Evolutionary conservation across 192 early-diverging fungal genomes (phyloP).

Genomic region (Entomortierella lignicola): DNA sequence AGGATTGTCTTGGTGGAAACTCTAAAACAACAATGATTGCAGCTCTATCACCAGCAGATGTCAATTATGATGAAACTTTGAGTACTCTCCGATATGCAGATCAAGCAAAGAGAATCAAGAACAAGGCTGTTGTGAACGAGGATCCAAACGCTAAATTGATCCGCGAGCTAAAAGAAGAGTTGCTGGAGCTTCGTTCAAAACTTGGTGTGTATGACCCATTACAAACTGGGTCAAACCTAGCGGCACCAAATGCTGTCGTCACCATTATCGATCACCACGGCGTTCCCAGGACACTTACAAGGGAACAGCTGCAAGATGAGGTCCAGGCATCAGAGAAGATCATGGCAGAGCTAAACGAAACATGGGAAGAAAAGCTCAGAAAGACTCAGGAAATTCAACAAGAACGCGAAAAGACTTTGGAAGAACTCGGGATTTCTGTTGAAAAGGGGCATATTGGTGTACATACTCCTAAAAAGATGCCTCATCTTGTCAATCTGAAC

Average conservation of each 20-base stretch:
- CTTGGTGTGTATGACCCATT: conserved; percentile 61
- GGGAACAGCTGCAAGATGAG: conserved; percentile 78
- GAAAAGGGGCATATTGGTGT: conserved; percentile 80
- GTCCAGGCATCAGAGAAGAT: conserved; percentile 88
- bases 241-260: conserved; percentile 43
- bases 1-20: conserved; percentile 87
- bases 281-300: conserved; percentile 57
- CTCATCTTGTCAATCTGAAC: conserved; percentile 91
- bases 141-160: conserved; percentile 85
- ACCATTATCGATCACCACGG: conserved; percentile 59
- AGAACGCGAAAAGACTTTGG: conserved; percentile 77
- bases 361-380: conserved; percentile 85
- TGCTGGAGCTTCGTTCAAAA: conserved; percentile 71
- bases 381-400: conserved; percentile 78
- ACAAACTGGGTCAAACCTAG: conserved; percentile 27
- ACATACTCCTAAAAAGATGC: conserved; percentile 79
- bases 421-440: conserved; percentile 82
- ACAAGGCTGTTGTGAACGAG: conserved; percentile 92
- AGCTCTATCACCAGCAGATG: conserved; percentile 78
- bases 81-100: conserved; percentile 92
- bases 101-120: conserved; percentile 91
- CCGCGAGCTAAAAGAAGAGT: conserved; percentile 86
- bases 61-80: conserved; percentile 77
- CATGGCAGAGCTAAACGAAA: conserved; percentile 82
- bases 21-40: conserved; percentile 87